Percentiles rank a stretch among this genome's conserved stretches.
phyloP scores from a whole-genome alignment of 1,284 basidiomycete species.

The Trichosporon asahii region DNA sequence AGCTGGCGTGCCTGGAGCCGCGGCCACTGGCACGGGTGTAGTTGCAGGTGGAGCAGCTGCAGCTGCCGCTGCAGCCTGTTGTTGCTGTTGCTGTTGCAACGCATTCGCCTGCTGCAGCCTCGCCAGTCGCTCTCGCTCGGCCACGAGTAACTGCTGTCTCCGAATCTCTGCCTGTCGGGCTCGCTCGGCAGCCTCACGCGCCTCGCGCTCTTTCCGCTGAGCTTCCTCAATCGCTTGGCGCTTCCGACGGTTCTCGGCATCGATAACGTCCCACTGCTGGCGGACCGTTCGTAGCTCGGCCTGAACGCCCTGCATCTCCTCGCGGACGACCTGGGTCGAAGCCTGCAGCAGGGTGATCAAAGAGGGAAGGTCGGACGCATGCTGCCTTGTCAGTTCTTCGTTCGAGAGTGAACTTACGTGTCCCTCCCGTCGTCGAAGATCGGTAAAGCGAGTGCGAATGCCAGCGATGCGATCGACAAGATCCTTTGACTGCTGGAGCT shows the following conservation, averaged over 20 bases:
- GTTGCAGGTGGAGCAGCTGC: background rate
- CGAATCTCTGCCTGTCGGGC: conserved; percentile 11
- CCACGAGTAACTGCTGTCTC: background rate
- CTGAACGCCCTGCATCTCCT: conserved; percentile 33
- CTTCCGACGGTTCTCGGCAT: conserved; percentile 13
- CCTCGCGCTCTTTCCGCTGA: conserved; percentile 17
- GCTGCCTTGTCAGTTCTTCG: conserved; percentile 26
- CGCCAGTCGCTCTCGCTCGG: conserved; percentile 12
- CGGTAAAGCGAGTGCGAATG: conserved; percentile 34
- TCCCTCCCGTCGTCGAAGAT: conserved; percentile 32
- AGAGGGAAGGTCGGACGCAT: conserved; percentile 34
- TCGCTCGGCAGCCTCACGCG: conserved; percentile 16
- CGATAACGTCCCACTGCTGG: conserved; percentile 6
- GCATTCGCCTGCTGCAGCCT: conserved; percentile 12
- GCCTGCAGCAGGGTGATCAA: conserved; percentile 34
- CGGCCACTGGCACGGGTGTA: background rate
- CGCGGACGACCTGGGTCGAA: conserved; percentile 29
- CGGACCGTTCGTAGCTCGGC: conserved; percentile 21
- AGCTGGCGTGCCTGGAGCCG: background rate
- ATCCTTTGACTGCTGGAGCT: conserved; percentile 8
- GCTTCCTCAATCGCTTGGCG: conserved; percentile 26
- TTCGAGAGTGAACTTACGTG: conserved; percentile 40
- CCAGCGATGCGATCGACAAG: conserved; percentile 27
- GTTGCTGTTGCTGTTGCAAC: conserved; percentile 7
- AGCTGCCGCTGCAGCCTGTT: conserved; percentile 1